Conservation (phyloP, 768 basidiomycete genomes). For the Suillus subalutaceus region DNA sequence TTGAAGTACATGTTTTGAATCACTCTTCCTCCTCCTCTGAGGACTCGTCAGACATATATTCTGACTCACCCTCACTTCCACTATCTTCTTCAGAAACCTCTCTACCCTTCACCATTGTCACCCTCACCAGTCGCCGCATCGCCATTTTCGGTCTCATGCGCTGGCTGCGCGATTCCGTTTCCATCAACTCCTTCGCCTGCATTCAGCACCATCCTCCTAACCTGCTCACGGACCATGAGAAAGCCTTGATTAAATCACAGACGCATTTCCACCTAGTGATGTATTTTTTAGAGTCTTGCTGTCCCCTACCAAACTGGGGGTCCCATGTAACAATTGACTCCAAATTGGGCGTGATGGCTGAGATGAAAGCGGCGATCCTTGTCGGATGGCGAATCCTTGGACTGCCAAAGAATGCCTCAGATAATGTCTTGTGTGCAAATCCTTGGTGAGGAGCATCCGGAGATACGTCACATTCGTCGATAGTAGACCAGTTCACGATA, state of each 20-base stretch:
- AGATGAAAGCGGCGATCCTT: background rate
- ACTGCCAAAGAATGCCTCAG: background rate
- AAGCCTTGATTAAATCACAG: conserved; percentile 23
- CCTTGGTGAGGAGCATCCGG: background rate
- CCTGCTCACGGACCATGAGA: conserved; percentile 6
- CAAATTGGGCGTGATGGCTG: conserved; percentile 16
- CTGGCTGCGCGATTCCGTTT: too few species aligned
- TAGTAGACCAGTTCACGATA: background rate
- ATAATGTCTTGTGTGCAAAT: background rate
- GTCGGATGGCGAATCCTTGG: background rate
- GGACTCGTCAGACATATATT: too few species aligned
- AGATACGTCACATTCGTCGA: background rate
- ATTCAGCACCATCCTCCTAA: too few species aligned
- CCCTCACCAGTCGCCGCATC: too few species aligned
- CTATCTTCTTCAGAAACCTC: too few species aligned
- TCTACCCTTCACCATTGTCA: too few species aligned
- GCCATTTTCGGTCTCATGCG: too few species aligned
- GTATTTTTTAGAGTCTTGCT: conserved; percentile 24
- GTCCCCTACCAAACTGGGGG: too few species aligned
- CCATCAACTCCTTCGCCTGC: too few species aligned
- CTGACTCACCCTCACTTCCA: too few species aligned
- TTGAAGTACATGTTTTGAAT: too few species aligned
- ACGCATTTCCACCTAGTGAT: conserved; percentile 27
- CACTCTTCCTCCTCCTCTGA: too few species aligned
- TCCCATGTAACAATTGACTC: conserved; percentile 31